Base-by-base conservation (phyloP, 1,284 basidiomycete genomes). In the Trametes versicolor region DNA sequence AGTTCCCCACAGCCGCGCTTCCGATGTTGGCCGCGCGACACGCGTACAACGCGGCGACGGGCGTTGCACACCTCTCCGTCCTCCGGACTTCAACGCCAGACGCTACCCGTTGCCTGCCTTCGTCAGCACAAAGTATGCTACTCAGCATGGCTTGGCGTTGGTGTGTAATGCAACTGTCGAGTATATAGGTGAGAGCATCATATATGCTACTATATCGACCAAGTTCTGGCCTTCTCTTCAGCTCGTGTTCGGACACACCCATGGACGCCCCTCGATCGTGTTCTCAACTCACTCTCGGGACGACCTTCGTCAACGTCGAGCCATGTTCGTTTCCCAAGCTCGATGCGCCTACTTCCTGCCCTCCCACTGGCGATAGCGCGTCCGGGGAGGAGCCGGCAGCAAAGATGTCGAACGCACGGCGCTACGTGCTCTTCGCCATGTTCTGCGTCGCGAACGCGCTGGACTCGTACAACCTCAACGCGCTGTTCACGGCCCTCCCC, bases 391-490 rank as follows among this genome's bases (percentile, higher is more conserved):
- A 2, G 17, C 43, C 17, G 8, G 43, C 19, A 8, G 29, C 27
- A 9, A 23, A 12, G 5, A 21, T 54, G 15, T 69, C 73, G 10
- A 54, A 53, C 49, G 58, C 63, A 10, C 63, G 67, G 25, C 71
- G 72, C 60, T 58, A 62, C 39, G 36, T 68, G 4, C 72, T 80
- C 17, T 71, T 79, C 12, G 43, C 65, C 34, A 60, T 79, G 1
- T 75, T 80, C 58, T 80, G 78, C 62, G 59, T 76, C 1, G 78
- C 79, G 27, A 71, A 77, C 49, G 78, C 79, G 63, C 68, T 80
- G 7, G 79, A 81, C 64, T 71, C 76, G 12, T 79, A 77, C 70
- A 78, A 76, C 60, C 72, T 72, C 47, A 75, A 74, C 17, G 71
- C 77, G 12, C 66, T 78, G 0, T 77, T 77, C 58, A 58, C 77